Conservation (phyloP, 768 basidiomycete species). For the Trametes cinnabarina region DNA sequence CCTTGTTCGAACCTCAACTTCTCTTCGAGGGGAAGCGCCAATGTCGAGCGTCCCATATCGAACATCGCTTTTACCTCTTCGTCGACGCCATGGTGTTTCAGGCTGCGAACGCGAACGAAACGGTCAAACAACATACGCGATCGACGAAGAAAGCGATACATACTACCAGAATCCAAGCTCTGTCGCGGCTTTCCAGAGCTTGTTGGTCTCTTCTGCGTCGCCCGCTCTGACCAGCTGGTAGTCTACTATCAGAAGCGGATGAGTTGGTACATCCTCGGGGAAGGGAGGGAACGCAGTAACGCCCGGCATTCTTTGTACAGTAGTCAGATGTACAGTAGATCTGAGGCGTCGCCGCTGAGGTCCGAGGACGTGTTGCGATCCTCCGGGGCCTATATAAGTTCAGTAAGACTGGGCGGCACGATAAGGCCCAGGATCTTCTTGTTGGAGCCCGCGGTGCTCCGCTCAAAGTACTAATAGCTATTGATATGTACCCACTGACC, state of each 20-base stretch:
- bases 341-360: too few species aligned
- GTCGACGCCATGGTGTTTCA: slow-evolving; percentile 45
- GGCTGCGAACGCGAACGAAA: slow-evolving; percentile 22
- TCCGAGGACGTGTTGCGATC: too few species aligned
- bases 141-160: slow-evolving; percentile 19
- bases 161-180: slow-evolving; percentile 57
- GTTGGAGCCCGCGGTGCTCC: too few species aligned
- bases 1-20: slow-evolving; percentile 45
- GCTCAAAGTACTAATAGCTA: too few species aligned
- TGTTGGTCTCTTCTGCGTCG: slow-evolving; percentile 38
- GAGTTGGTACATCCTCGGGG: slow-evolving; percentile 43
- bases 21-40: slow-evolving; percentile 41
- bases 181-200: slow-evolving; percentile 48
- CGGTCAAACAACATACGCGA: not conserved
- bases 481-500: too few species aligned
- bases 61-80: slow-evolving; percentile 40
- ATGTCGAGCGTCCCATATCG: slow-evolving; percentile 40
- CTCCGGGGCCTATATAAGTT: too few species aligned
- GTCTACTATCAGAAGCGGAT: slow-evolving; percentile 48
- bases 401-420: too few species aligned
- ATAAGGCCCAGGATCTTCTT: too few species aligned
- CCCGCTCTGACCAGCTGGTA: slow-evolving; percentile 37
- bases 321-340: too few species aligned
- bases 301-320: not conserved
- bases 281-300: slow-evolving; percentile 37